Base-by-base conservation (phyloP, 2,329 filamentous ascomycete genomes). In the Periconia sp. region DNA sequence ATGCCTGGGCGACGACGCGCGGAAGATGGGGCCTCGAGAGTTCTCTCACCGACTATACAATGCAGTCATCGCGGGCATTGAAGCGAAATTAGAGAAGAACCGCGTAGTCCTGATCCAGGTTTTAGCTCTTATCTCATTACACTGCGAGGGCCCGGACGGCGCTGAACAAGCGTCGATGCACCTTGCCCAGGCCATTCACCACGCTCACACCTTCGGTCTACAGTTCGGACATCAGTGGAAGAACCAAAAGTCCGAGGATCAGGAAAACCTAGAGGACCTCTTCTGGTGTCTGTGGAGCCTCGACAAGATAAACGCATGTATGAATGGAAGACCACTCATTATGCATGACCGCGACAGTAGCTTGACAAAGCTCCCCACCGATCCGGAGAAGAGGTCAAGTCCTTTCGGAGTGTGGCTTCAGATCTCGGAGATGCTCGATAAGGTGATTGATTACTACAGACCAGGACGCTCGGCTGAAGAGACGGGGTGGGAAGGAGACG, bases 261-360 rank as follows among this genome's bases (percentile, higher is more conserved):
- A 67, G 34, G 68, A 69, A 10, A 66, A 72, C 21, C 57, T 73
- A 22, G 73, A 78, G 46, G 66, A 73, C 25, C 55, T 78, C 0
- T 78, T 78, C 47, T 78, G 75, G 75, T 75, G 71, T 51, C 57
- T 78, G 1, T 78, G 75, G 74, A 71, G 70, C 47, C 63, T 78
- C 1, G 75, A 78, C 44, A 74, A 75, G 34, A 63, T 76, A 31
- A 78, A 76, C 36, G 72, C 73, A 5, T 73, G 69, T 29, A 73
- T 74, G 52, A 73, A 76, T 34, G 75, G 74, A 12, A 63, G 76
- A 28, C 75, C 75, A 3, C 54, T 75, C 35, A 66, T 76, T 31
- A 76, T 78, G 68, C 69, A 73, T 37, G 75, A 78, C 29, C 62
- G 68, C 23, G 76, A 78, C 46, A 74, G 74, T 24, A 73, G 73